phyloP scores from a whole-genome alignment of 345 rosid genomes.

The Litchi chinensis region DNA sequence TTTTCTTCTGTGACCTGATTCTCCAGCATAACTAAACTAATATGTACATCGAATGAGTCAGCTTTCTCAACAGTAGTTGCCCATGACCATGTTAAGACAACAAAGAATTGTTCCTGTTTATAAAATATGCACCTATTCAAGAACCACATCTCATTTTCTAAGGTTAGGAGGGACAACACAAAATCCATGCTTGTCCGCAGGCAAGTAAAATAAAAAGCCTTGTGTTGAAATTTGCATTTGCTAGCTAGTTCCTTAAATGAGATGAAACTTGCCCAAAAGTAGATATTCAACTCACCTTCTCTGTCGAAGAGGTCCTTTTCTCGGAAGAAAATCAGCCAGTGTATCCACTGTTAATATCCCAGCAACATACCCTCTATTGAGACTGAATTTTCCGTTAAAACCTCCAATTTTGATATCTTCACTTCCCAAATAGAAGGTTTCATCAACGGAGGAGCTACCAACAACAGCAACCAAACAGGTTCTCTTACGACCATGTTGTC shows the following conservation, averaged over 20 bases:
- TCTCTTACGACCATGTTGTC: conserved; percentile 71
- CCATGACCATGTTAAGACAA: not conserved
- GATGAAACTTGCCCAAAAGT: not conserved
- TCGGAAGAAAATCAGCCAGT: conserved; percentile 81
- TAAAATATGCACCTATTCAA: not conserved
- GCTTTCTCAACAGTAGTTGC: not conserved
- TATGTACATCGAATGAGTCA: not conserved
- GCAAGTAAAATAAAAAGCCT: too few species aligned
- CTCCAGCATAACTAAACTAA: not conserved
- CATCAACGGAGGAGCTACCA: conserved; percentile 59
- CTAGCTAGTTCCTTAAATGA: not conserved
- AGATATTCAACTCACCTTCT: conserved; percentile 55
- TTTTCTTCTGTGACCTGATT: not conserved
- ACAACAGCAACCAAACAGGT: conserved; percentile 82
- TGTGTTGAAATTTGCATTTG: not conserved
- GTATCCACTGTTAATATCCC: conserved; percentile 94
- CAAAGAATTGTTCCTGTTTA: not conserved
- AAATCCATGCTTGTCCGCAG: not conserved
- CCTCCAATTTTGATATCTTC: conserved; percentile 75
- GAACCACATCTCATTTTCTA: not conserved
- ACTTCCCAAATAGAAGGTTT: conserved; percentile 55
- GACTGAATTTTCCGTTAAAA: conserved; percentile 61
- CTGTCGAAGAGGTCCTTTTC: conserved; percentile 76
- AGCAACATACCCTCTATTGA: conserved; percentile 73
- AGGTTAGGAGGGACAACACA: not conserved